Evolutionary conservation across 2,329 filamentous ascomycete genomes (phyloP).

Genomic region (Annulohypoxylon truncatum): DNA sequence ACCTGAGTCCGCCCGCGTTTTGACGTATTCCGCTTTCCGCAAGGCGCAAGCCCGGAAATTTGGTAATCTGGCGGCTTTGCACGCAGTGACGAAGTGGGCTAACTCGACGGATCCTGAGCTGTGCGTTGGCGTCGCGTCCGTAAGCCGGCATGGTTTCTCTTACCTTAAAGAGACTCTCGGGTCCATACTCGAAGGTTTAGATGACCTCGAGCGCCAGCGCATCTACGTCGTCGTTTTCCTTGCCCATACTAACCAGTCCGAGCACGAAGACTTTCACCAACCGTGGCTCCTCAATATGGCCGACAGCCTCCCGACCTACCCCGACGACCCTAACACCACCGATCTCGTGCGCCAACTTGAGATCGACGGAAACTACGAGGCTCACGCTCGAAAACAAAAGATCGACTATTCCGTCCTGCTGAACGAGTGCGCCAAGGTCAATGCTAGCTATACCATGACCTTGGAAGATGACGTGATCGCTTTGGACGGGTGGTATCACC

Average conservation of each 20-base stretch:
- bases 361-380: slow-evolving; percentile 29
- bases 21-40: slow-evolving; percentile 44
- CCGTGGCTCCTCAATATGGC: slow-evolving; percentile 42
- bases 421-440: slow-evolving; percentile 37
- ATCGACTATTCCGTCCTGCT: slow-evolving; percentile 41
- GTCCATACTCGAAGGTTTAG: slow-evolving; percentile 41
- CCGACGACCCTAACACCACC: slow-evolving; percentile 22
- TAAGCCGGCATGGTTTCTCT: slow-evolving; percentile 41
- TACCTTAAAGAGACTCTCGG: slow-evolving; percentile 44
- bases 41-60: slow-evolving; percentile 40
- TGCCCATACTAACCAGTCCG: slow-evolving; percentile 39
- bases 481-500: slow-evolving; percentile 44
- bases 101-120: slow-evolving; percentile 36
- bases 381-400: slow-evolving; percentile 40
- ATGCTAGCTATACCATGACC: slow-evolving; percentile 40
- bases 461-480: slow-evolving; percentile 45
- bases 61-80: slow-evolving; percentile 38
- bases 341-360: slow-evolving; percentile 35
- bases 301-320: slow-evolving; percentile 39
- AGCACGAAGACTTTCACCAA: slow-evolving; percentile 38
- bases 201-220: slow-evolving; percentile 34
- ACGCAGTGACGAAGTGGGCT: slow-evolving; percentile 32
- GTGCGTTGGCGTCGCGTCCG: slow-evolving; percentile 40
- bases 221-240: slow-evolving; percentile 44
- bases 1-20: slow-evolving; percentile 40